Base-by-base conservation (phyloP, 2,329 filamentous ascomycete genomes). In the Laburnicola sp. region DNA sequence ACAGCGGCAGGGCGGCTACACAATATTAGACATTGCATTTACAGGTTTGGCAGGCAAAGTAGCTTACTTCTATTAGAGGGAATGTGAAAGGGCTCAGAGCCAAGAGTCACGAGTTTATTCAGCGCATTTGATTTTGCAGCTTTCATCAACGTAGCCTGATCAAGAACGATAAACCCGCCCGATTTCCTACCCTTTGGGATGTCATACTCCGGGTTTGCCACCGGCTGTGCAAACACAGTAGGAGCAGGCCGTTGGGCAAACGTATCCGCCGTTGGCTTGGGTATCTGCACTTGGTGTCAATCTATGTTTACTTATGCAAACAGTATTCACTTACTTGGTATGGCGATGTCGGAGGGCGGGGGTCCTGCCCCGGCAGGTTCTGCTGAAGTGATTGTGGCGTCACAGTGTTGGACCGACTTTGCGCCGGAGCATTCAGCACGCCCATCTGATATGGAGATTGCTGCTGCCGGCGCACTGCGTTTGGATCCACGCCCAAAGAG, bases 51-150 rank as follows among this genome's bases (percentile, higher is more conserved):
- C 16, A 44, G 28, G 38, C 37, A 51, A 48, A 23, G 30, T 39
- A 32, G 59, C 73, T 71, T 72, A 72, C 75, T 76, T 64, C 75
- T 74, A 62, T 76, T 78, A 45, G 74, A 70, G 10, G 73, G 65
- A 38, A 74, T 68, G 41, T 79, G 75, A 22, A 73, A 62, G 2
- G 74, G 63, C 42, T 74, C 65, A 37, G 70, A 66, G 43, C 77
- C 75, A 45, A 80, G 58, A 51, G 72, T 75, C 53, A 77, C 69
- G 41, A 74, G 77, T 58, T 73, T 72, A 59, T 74, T 72, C 57
- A 80, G 56, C 16, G 73, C 65, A 59, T 61, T 67, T 30, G 76
- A 77, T 41, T 75, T 75, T 27, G 77, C 79, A 16, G 72, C 72
- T 56, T 71, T 71, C 31, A 69, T 68, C 26, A 80, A 61, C 27